Conservation (phyloP, 495 filamentous ascomycete genomes). For the Talaromyces wortmannii region DNA sequence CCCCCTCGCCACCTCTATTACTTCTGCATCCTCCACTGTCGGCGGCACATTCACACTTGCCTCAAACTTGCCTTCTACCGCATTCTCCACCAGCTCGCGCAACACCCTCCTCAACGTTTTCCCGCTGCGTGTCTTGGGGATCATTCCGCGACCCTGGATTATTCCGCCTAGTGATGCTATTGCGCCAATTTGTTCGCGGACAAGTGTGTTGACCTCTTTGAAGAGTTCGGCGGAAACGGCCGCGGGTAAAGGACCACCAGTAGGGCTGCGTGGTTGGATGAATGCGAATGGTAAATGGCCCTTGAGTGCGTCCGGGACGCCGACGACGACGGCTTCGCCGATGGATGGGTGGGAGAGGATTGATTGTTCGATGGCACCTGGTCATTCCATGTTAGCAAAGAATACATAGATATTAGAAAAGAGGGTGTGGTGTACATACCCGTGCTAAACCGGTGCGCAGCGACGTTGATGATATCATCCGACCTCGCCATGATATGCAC, state of each 20-base stretch:
- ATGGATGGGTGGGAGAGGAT: slow-evolving; percentile 73
- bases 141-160: slow-evolving; percentile 80
- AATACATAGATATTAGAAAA: background rate
- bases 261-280: slow-evolving; percentile 47
- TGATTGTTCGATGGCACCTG: slow-evolving; percentile 81
- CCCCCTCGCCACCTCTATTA: slow-evolving; percentile 48
- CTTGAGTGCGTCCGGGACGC: slow-evolving; percentile 78
- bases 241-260: slow-evolving; percentile 20
- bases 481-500: slow-evolving; percentile 79
- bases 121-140: slow-evolving; percentile 82
- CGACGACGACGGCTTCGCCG: slow-evolving; percentile 77
- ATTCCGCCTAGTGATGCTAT: slow-evolving; percentile 82
- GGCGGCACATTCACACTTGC: slow-evolving; percentile 47
- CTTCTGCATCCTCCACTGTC: slow-evolving; percentile 53
- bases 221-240: slow-evolving; percentile 47
- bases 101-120: slow-evolving; percentile 81
- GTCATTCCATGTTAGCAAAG: background rate
- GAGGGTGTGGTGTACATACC: slow-evolving; percentile 37
- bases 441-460: slow-evolving; percentile 86
- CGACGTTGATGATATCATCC: slow-evolving; percentile 94
- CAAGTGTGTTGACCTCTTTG: slow-evolving; percentile 50
- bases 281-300: slow-evolving; percentile 91
- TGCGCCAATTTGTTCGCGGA: slow-evolving; percentile 79
- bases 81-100: slow-evolving; percentile 70
- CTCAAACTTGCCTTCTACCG: slow-evolving; percentile 41